phyloP scores from a whole-genome alignment of 495 filamentous ascomycete species.

The Talaromyces nanjingensis region DNA sequence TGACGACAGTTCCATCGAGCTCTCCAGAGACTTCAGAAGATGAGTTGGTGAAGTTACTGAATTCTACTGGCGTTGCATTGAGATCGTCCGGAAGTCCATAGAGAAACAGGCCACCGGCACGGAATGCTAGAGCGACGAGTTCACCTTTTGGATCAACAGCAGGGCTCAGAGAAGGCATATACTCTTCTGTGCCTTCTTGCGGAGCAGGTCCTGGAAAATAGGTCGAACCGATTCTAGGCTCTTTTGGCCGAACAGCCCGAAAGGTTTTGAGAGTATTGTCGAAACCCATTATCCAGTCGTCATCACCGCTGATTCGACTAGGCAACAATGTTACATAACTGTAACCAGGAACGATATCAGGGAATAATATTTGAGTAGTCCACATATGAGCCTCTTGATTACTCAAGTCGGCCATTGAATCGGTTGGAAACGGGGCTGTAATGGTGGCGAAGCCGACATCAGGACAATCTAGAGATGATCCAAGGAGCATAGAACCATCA shows the following conservation, averaged over 20 bases:
- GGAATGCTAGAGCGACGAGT: constrained; percentile 69
- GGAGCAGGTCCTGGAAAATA: constrained; percentile 70
- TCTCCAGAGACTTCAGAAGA: background rate
- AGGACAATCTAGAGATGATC: constrained; percentile 59
- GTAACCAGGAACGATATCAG: constrained; percentile 66
- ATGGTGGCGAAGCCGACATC: constrained; percentile 69
- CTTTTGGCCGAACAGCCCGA: constrained; percentile 66
- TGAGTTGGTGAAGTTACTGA: background rate
- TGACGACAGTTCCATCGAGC: background rate
- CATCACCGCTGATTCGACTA: constrained; percentile 61
- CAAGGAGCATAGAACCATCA: constrained; percentile 79
- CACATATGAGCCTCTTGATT: constrained; percentile 67
- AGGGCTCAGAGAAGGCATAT: constrained; percentile 60
- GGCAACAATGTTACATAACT: constrained; percentile 71
- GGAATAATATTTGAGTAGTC: constrained; percentile 86
- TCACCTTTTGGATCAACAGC: constrained; percentile 61
- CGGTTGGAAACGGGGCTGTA: constrained; percentile 69
- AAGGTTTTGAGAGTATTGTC: constrained; percentile 72
- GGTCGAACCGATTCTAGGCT: constrained; percentile 66
- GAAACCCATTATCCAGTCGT: constrained; percentile 73
- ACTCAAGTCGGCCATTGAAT: constrained; percentile 22
- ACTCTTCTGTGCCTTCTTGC: constrained; percentile 26
- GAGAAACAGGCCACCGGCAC: constrained; percentile 66
- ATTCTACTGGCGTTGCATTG: constrained; percentile 34
- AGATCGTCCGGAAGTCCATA: constrained; percentile 74